Evolutionary conservation across 345 rosid genomes (phyloP).

Genomic region (Lenwebbia sp.): DNA sequence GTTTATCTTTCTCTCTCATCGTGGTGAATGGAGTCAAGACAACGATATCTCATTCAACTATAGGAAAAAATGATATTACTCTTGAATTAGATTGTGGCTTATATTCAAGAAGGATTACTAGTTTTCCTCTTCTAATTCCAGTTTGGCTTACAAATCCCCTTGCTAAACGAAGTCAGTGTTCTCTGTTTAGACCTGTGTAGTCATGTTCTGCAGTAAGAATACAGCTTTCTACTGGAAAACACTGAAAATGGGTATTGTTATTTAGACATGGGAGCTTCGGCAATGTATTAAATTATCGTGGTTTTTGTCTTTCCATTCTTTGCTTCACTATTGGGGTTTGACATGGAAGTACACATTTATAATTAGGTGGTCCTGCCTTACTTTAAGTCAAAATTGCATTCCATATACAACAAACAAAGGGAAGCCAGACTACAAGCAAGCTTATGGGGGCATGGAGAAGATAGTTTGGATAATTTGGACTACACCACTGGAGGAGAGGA

Average conservation of each 20-base stretch:
- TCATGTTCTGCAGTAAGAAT: neutral
- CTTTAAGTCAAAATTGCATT: constrained; percentile 80
- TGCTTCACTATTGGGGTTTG: neutral
- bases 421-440: constrained; percentile 93
- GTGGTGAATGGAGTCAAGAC: neutral
- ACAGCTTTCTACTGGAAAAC: neutral
- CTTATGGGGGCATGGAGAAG: constrained; percentile 85
- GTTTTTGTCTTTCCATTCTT: neutral
- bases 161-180: neutral
- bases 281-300: neutral
- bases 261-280: neutral
- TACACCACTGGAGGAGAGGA: constrained; percentile 30
- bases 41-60: neutral
- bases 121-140: neutral
- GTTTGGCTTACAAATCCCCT: neutral
- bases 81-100: neutral
- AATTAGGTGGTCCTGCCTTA: constrained; percentile 88
- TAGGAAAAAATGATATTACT: neutral
- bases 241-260: neutral
- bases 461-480: constrained; percentile 43
- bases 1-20: neutral
- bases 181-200: neutral
- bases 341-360: constrained; percentile 4
- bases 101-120: neutral
- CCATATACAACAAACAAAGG: constrained; percentile 84